These are phyloP conservation scores for Exutisphaerella laricina DNA, from an alignment of 2,329 filamentous ascomycete genomes.

Conservation along the genomic window DNA sequence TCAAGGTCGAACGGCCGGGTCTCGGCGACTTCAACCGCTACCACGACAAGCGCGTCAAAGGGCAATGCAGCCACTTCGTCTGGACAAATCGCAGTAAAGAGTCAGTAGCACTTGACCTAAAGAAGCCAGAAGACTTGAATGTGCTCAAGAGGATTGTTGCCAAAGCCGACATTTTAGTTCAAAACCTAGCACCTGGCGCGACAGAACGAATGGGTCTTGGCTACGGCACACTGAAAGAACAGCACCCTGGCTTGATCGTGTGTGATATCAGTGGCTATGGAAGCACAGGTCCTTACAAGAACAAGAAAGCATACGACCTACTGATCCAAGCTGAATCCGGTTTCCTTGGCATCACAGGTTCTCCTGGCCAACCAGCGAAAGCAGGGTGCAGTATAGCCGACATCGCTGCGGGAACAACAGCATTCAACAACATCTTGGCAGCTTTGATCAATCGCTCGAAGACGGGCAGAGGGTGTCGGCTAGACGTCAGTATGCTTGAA, in stretches of 20 bases:
- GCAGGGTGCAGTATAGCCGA: slow-evolving; percentile 95
- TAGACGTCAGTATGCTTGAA: slow-evolving; percentile 56
- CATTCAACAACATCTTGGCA: slow-evolving; percentile 90
- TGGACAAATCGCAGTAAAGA: slow-evolving; percentile 82
- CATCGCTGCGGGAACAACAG: slow-evolving; percentile 87
- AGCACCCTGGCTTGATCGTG: slow-evolving; percentile 83
- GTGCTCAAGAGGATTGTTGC: slow-evolving; percentile 78
- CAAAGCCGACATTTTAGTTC: slow-evolving; percentile 84
- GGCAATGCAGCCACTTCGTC: slow-evolving; percentile 25
- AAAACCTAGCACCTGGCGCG: slow-evolving; percentile 88
- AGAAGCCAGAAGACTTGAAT: slow-evolving; percentile 71
- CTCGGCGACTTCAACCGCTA: slow-evolving; percentile 27
- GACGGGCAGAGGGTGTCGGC: slow-evolving; percentile 45
- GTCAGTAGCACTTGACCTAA: slow-evolving; percentile 82
- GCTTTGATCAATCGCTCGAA: slow-evolving; percentile 61
- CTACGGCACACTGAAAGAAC: slow-evolving; percentile 67
- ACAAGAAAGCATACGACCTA: slow-evolving; percentile 93
- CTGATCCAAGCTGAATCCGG: slow-evolving; percentile 76
- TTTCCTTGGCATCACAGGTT: slow-evolving; percentile 63
- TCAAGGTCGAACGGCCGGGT: slow-evolving; percentile 39
- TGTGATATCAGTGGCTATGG: slow-evolving; percentile 95
- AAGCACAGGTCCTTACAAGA: slow-evolving; percentile 82
- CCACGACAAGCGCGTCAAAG: slow-evolving; percentile 26
- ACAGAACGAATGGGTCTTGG: slow-evolving; percentile 89
- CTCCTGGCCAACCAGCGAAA: slow-evolving; percentile 81